A percentile compares a stretch with the other conserved stretches of the same genome.
Conservation (phyloP, 352 stramenopile species). For the Phytopythium litorale region DNA sequence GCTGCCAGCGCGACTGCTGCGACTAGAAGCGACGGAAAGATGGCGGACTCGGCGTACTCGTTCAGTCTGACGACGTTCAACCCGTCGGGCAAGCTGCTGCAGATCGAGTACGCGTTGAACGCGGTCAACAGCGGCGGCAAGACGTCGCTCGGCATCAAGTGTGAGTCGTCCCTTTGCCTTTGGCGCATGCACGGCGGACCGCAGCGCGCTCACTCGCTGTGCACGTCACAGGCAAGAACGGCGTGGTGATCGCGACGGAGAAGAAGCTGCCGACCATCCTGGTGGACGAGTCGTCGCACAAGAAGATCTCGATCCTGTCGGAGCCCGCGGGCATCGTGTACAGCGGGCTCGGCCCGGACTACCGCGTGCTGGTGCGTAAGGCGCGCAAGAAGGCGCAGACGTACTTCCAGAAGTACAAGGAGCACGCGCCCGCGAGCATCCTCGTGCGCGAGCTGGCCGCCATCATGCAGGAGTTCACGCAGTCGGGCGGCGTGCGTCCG, state of each 20-base stretch:
- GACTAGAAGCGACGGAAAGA: constrained; percentile 25
- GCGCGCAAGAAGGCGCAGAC: constrained; percentile 95
- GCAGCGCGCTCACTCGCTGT: neutral
- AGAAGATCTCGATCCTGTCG: constrained; percentile 96
- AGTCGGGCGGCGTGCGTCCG: constrained; percentile 95
- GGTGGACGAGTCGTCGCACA: constrained; percentile 93
- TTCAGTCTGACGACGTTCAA: constrained; percentile 99
- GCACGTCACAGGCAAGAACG: constrained; percentile 90
- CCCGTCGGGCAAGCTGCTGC: constrained; percentile 97
- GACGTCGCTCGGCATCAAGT: constrained; percentile 97
- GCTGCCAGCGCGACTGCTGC: neutral
- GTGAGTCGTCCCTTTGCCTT: constrained; percentile 26
- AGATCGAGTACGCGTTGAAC: constrained; percentile 99
- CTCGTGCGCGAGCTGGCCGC: constrained; percentile 95
- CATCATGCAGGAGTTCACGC: constrained; percentile 99
- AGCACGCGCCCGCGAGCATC: constrained; percentile 93
- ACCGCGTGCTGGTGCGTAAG: constrained; percentile 96
- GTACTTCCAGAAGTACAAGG: constrained; percentile 96
- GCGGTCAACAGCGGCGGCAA: constrained; percentile 97
- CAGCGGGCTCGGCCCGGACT: constrained; percentile 97
- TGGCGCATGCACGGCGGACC: neutral
- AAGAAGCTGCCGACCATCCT: constrained; percentile 97
- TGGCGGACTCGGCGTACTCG: constrained; percentile 97
- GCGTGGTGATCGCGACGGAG: constrained; percentile 98
- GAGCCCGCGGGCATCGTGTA: constrained; percentile 95